Evolutionary conservation across 371 early-diverging fungal genomes (phyloP).

Genomic region (Mortierella sp.): DNA sequence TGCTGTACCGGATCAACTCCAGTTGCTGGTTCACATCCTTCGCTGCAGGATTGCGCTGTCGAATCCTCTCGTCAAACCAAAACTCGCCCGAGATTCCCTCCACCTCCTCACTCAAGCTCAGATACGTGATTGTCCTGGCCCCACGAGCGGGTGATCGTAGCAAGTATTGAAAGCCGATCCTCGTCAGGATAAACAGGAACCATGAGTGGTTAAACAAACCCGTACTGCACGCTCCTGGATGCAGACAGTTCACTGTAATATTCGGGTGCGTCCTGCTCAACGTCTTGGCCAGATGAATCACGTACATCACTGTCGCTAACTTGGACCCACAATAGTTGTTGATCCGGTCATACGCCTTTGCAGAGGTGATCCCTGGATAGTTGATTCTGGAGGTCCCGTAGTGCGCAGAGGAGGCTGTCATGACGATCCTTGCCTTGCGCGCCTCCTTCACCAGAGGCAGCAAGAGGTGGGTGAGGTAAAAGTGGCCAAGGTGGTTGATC

Average conservation of each 20-base stretch:
- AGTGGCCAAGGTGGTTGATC: constrained; percentile 50
- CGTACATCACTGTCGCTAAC: constrained; percentile 44
- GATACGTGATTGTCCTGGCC: constrained; percentile 34
- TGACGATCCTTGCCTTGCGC: constrained; percentile 49
- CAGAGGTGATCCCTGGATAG: constrained; percentile 40
- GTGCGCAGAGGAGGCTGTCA: constrained; percentile 47
- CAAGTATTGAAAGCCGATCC: constrained; percentile 29
- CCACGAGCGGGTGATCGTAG: constrained; percentile 33
- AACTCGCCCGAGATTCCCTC: constrained; percentile 48
- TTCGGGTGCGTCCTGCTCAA: constrained; percentile 30
- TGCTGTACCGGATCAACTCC: constrained; percentile 31
- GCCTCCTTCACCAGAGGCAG: constrained; percentile 36
- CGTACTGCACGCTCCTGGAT: constrained; percentile 39
- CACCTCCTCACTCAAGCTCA: constrained; percentile 47
- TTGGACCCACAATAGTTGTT: constrained; percentile 51
- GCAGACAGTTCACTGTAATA: constrained; percentile 43
- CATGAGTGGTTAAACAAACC: constrained; percentile 35
- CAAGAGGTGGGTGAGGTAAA: constrained; percentile 36
- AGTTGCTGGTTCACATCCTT: constrained; percentile 21
- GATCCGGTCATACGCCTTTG: constrained; percentile 38
- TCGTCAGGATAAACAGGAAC: constrained; percentile 33
- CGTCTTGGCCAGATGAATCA: constrained; percentile 14
- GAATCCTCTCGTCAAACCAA: constrained; percentile 53
- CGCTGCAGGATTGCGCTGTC: constrained; percentile 40
- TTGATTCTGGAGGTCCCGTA: constrained; percentile 45